A percentile compares a stretch with the other conserved stretches of the same genome.
Conservation (phyloP, 768 basidiomycete species). For the Baorangia bicolor region DNA sequence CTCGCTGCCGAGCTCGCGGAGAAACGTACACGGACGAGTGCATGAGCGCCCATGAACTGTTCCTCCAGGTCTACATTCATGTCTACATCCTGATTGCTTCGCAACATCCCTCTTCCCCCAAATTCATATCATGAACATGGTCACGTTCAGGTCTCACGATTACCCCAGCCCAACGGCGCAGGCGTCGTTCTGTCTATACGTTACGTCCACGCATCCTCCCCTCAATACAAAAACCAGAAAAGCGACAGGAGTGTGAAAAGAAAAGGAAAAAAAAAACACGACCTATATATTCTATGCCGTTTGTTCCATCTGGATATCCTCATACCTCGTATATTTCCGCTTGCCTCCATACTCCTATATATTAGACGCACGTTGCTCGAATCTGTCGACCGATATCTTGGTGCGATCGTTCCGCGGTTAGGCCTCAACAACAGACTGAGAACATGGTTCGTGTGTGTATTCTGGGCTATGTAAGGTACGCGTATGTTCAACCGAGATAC, state of each 20-base stretch:
- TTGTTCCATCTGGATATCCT: too few species aligned
- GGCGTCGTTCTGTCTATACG: neutral
- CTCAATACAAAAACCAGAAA: neutral
- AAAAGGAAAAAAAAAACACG: too few species aligned
- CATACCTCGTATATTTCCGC: too few species aligned
- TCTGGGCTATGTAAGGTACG: neutral
- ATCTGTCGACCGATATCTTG: too few species aligned
- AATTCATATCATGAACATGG: neutral
- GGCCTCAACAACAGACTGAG: neutral
- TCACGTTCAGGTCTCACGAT: neutral
- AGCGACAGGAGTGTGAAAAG: too few species aligned
- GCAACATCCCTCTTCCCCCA: neutral
- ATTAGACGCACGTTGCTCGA: neutral
- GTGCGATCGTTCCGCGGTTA: too few species aligned
- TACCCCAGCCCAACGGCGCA: neutral
- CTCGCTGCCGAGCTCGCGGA: conserved; percentile 39
- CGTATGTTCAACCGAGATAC: neutral
- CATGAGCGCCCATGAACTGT: neutral
- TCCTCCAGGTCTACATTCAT: neutral
- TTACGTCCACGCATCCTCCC: neutral
- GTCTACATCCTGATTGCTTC: too few species aligned
- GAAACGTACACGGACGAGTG: neutral
- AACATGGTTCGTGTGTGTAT: neutral
- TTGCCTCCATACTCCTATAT: too few species aligned
- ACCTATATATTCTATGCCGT: too few species aligned